phyloP scores from a whole-genome alignment of 805 yeast species.

The Sporopachydermia lactativora region DNA sequence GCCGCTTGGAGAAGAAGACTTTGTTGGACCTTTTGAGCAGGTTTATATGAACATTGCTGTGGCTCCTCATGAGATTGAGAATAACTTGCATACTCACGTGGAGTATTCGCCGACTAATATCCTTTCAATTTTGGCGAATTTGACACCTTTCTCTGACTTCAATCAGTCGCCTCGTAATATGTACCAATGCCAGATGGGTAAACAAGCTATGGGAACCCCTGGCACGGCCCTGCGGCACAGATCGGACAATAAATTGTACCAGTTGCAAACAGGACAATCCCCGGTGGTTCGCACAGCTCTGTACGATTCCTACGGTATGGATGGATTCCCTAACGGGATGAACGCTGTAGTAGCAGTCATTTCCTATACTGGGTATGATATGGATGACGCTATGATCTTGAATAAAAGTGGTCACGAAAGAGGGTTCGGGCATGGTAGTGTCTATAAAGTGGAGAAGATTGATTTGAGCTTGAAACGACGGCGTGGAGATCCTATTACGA shows the following conservation, averaged over 20 bases:
- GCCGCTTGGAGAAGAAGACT: slow-evolving; percentile 71
- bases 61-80: slow-evolving; percentile 78
- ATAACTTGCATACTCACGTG: slow-evolving; percentile 76
- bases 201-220: slow-evolving; percentile 99
- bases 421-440: slow-evolving; percentile 96
- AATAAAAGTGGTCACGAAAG: slow-evolving; percentile 96
- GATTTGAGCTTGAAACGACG: slow-evolving; percentile 67
- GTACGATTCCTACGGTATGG: slow-evolving; percentile 95
- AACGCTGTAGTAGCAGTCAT: slow-evolving; percentile 98
- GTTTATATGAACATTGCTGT: slow-evolving; percentile 95
- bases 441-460: slow-evolving; percentile 86
- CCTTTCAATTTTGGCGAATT: slow-evolving; percentile 84
- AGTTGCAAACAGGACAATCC: slow-evolving; percentile 90
- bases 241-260: slow-evolving; percentile 88
- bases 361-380: slow-evolving; percentile 97
- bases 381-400: slow-evolving; percentile 99
- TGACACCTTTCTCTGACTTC: slow-evolving; percentile 97
- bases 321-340: slow-evolving; percentile 95
- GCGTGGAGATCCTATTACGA: slow-evolving; percentile 88
- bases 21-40: slow-evolving; percentile 96
- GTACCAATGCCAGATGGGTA: slow-evolving; percentile 99
- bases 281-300: slow-evolving; percentile 91
- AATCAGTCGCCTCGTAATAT: slow-evolving; percentile 98
- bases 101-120: slow-evolving; percentile 93
- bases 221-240: slow-evolving; percentile 90